Evolutionary conservation across 441 rosid species (phyloP).

Genomic region (Melastoma candidum): DNA sequence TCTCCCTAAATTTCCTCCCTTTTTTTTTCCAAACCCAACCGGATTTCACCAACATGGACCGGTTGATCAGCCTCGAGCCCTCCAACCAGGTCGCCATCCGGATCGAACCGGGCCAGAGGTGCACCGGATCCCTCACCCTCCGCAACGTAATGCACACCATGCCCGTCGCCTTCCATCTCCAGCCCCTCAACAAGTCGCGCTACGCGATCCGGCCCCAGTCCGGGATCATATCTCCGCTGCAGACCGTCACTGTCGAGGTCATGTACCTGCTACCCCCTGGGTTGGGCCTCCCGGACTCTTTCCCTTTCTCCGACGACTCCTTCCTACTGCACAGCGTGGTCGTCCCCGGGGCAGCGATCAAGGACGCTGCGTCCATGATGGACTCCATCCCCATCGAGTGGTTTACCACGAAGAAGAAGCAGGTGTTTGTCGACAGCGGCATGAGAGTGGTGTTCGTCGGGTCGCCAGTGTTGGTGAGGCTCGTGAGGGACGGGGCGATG

Average conservation of each 20-base stretch:
- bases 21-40: no score
- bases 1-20: no score
- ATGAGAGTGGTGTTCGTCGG: constrained; percentile 50
- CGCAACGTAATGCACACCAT: constrained; percentile 15
- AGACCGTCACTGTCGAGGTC: constrained; percentile 9
- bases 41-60: constrained; percentile 3
- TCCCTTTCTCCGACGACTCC: constrained; percentile 22
- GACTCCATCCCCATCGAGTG: constrained; percentile 45
- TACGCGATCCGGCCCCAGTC: constrained; percentile 9
- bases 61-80: constrained; percentile 9
- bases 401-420: constrained; percentile 53
- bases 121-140: constrained; percentile 12
- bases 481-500: neutral
- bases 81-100: constrained; percentile 4
- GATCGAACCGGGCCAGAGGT: constrained; percentile 7
- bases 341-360: constrained; percentile 45
- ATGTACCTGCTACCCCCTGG: constrained; percentile 3
- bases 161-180: constrained; percentile 17
- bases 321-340: constrained; percentile 55
- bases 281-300: constrained; percentile 4
- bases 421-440: constrained; percentile 49
- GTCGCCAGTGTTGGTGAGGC: constrained; percentile 24
- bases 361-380: constrained; percentile 24
- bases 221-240: constrained; percentile 9
- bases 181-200: constrained; percentile 4